These are phyloP conservation scores for Phytomonas sp. DNA, from an alignment of 208 protist species.

Conservation along the genomic window DNA sequence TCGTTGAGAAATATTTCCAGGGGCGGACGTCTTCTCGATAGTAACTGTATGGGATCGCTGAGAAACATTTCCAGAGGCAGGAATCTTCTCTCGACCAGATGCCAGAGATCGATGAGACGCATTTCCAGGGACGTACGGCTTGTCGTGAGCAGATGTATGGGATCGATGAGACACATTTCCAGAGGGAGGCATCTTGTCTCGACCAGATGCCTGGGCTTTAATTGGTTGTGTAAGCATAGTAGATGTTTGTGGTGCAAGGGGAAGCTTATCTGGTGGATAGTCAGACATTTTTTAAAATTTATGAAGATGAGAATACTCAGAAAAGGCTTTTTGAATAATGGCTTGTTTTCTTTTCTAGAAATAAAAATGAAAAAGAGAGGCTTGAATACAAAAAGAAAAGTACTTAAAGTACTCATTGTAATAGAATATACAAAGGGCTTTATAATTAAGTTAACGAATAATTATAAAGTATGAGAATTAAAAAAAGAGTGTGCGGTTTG, in stretches of 20 bases:
- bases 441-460: neutral
- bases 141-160: neutral
- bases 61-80: neutral
- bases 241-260: neutral
- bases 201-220: neutral
- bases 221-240: neutral
- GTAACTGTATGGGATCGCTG: neutral
- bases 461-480: neutral
- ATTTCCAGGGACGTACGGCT: neutral
- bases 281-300: neutral
- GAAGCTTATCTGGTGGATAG: neutral
- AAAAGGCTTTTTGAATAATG: neutral
- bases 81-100: neutral
- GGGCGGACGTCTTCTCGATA: neutral
- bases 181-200: neutral
- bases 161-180: neutral
- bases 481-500: neutral
- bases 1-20: neutral
- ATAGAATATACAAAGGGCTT: neutral
- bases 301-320: neutral
- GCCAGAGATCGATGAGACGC: neutral
- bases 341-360: slow-evolving; percentile 7
- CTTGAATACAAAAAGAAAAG: neutral
- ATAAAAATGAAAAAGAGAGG: slow-evolving; percentile 9
- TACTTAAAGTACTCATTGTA: neutral